Percentiles rank a stretch among this genome's conserved stretches.
phyloP scores from a whole-genome alignment of 2,329 filamentous ascomycete species.

The Paecilomyces sp. region DNA sequence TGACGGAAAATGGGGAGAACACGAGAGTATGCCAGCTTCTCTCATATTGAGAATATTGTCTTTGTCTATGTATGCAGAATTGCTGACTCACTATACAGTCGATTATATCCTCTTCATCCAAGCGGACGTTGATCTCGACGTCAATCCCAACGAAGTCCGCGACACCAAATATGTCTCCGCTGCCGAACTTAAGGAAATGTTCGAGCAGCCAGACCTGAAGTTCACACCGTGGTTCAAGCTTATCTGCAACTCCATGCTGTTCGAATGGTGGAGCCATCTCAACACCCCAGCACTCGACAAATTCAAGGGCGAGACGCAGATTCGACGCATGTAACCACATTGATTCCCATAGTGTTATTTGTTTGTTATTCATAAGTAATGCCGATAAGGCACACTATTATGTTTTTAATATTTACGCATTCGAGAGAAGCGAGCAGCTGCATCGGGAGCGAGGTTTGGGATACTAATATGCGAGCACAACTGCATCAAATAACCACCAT shows the following conservation, averaged over 20 bases:
- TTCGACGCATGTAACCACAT: slow-evolving; percentile 65
- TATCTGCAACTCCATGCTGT: slow-evolving; percentile 95
- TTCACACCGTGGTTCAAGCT: slow-evolving; percentile 99
- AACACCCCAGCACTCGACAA: slow-evolving; percentile 68
- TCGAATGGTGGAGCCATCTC: slow-evolving; percentile 92
- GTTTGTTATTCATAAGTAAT: neutral
- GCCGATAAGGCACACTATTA: neutral
- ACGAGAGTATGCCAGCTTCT: slow-evolving; percentile 66
- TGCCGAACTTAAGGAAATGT: slow-evolving; percentile 76
- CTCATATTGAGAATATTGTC: neutral
- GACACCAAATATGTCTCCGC: slow-evolving; percentile 78
- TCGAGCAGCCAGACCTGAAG: slow-evolving; percentile 68
- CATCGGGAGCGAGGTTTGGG: neutral
- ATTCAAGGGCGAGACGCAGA: slow-evolving; percentile 78
- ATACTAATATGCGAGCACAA: neutral
- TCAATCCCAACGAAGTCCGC: slow-evolving; percentile 83
- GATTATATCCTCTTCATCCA: slow-evolving; percentile 99
- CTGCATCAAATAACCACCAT: neutral
- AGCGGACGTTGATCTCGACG: slow-evolving; percentile 74
- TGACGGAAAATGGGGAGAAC: slow-evolving; percentile 97
- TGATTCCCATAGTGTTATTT: neutral
- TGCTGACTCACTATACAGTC: slow-evolving; percentile 46
- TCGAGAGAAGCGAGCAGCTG: neutral
- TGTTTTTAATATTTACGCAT: neutral
- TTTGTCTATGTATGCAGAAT: neutral